Evolutionary conservation across 192 early-diverging fungal genomes (phyloP), one percentile per base, ranked within the genome.

Genomic region (Thamnidium elegans): DNA sequence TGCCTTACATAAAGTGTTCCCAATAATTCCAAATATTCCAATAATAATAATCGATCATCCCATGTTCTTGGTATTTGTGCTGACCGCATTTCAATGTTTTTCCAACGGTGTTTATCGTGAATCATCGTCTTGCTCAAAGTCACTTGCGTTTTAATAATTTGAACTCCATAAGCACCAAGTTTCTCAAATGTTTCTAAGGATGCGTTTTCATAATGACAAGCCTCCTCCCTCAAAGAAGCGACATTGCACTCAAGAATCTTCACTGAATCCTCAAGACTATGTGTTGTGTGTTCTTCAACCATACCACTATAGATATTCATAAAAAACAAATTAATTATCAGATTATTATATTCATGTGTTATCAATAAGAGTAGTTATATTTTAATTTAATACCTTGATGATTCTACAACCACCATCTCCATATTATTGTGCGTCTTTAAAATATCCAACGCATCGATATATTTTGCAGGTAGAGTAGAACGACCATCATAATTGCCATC

Each of bases 221-320:
- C 58, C 21, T 61, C 58, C 20, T 48, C 39, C 45, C 58, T 44
- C 20, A 61, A 61, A 23, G 58, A 4, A 61, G 58, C 32, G 36
- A 48, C 21, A 61, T 43, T 61, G 20, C 58, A 61, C 45, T 61
- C 58, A 43, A 61, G 39, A 13, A 61, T 61, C 44, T 61, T 61
- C 21, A 61, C 21, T 48, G 58, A 61, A 61, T 61, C 58, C 58
- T 61, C 58, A 14, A 61, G 15, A 15, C 36, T 61, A 23, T 61
- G 58, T 20, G 58, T 48, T 48, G 58, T 48, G 26, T 61, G 30
- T 43, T 48, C 44, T 43, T 48, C 39, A 43, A 61, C n/a, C 15
- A 61, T 47, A 15, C 58, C 58, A 61, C 45, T 61, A 61, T 61
- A 61, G 39, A 47, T 34, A 54, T 54, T 31, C 52, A 54, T 34